Base-by-base conservation (phyloP, 164 flowering plant species). In the Annona squamosa region DNA sequence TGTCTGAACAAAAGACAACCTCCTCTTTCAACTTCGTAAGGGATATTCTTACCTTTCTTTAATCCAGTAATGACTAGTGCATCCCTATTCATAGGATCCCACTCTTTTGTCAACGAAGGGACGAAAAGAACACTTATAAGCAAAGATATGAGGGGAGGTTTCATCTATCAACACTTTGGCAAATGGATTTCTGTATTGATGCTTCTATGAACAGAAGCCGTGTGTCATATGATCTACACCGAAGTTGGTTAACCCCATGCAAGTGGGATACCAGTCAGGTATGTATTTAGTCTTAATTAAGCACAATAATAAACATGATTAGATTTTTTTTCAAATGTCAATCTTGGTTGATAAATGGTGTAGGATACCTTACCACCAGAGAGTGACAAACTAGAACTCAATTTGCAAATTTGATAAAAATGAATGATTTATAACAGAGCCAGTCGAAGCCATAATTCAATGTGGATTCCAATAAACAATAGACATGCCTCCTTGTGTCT, bases 221-320 rank as follows among this genome's bases (percentile, higher is more conserved):
- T 69, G 83, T 89, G 75, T 84, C 88, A 2, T 72, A 79, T 64
- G 86, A 84, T 68, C 73, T 57, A 10, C 76, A 67, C 59, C 81
- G 77, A 46, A 81, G 79, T 48, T 75, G 85, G 37, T 85, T 88
- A 72, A 88, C 91, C 17, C 83, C 85, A 61, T 93, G 98, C 81
- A 82, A 65, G 76, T 42, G 73, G 84, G 78, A 82, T 69, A 81
- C 89, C 19, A 91, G 87, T 70, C 97, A 92, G 94, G 97, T 91
- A 79, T 12, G n/a, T 63, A 5, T 18, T 69, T 4, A 26, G 37
- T 26, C 37, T 26, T 26, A 26, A 26, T 26, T 26, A 26, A 26
- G 37, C 37, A 26, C 37, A 26, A 26, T 0, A 26, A 26, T 26
- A 26, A 26, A 26, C 37, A 26, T 26, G 37, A 26, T 26, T 0